These are phyloP conservation scores for Cordyceps tenuipes DNA, from an alignment of 2,329 filamentous ascomycete species.

Conservation along the genomic window DNA sequence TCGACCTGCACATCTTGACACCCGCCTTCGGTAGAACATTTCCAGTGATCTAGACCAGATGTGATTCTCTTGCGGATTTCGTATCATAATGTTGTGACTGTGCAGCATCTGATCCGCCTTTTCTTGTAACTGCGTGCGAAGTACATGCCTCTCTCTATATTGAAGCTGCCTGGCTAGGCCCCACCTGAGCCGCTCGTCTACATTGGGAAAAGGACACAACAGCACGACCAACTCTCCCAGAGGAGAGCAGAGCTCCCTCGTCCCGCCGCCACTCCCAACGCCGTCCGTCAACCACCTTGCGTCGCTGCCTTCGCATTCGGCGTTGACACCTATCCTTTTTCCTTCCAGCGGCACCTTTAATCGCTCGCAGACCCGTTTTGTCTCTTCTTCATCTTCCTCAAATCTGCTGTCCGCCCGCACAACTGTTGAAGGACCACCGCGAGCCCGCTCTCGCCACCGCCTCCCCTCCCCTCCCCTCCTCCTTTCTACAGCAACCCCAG, in stretches of 20 bases:
- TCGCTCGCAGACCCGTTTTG: neutral
- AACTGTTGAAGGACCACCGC: constrained; percentile 7
- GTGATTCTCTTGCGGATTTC: neutral
- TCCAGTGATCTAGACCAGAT: no score
- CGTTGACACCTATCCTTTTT: neutral
- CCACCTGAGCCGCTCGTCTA: constrained; percentile 5
- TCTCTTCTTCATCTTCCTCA: neutral
- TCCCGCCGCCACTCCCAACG: constrained; percentile 10
- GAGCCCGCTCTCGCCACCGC: constrained; percentile 15
- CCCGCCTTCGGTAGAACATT: no score
- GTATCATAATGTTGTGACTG: neutral
- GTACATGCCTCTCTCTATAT: neutral
- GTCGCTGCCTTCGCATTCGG: constrained; percentile 10
- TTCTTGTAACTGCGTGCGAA: neutral
- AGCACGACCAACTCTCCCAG: constrained; percentile 3
- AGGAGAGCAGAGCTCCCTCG: constrained; percentile 6
- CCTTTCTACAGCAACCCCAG: constrained; percentile 12
- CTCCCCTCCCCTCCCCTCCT: constrained; percentile 16
- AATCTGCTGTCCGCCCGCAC: neutral
- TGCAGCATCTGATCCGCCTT: neutral
- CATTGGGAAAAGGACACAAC: constrained; percentile 12
- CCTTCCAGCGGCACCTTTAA: neutral
- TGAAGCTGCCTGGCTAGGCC: neutral
- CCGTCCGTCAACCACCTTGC: constrained; percentile 2
- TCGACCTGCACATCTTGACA: no score